Percentiles rank a stretch among this genome's conserved stretches.
Conservation (phyloP, 345 rosid species). For the Salix udensis region DNA sequence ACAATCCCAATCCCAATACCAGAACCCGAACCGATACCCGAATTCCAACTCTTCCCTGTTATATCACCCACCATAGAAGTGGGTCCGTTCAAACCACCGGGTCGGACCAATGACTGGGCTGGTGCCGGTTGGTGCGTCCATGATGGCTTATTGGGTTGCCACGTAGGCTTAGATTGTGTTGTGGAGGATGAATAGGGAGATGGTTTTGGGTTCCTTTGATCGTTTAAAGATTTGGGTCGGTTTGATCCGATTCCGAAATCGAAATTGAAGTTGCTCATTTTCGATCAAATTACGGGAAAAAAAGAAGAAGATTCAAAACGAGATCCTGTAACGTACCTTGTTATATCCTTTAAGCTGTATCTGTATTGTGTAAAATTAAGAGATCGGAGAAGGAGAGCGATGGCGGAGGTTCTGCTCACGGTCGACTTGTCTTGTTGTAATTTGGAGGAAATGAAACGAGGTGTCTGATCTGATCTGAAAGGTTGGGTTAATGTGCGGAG, state of each 20-base stretch:
- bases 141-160: conserved; percentile 73
- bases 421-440: no score
- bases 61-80: conserved; percentile 89
- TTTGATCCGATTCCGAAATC: conserved; percentile 73
- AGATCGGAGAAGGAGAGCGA: background rate
- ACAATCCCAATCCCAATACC: conserved; percentile 67
- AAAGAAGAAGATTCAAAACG: background rate
- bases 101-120: conserved; percentile 29
- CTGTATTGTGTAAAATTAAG: no score
- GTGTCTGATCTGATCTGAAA: no score
- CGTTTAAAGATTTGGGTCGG: conserved; percentile 61
- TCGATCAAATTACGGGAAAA: background rate
- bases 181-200: conserved; percentile 41
- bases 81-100: conserved; percentile 47
- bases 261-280: conserved; percentile 41
- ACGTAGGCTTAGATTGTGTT: conserved; percentile 58
- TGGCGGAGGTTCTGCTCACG: background rate
- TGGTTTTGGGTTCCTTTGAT: conserved; percentile 57
- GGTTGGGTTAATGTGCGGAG: no score
- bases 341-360: no score
- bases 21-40: conserved; percentile 42
- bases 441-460: no score
- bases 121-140: conserved; percentile 91
- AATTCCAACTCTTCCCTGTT: conserved; percentile 76
- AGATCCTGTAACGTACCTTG: background rate